Conservation (phyloP, 2,329 filamentous ascomycete genomes). For the Zymoseptoria tritici region DNA sequence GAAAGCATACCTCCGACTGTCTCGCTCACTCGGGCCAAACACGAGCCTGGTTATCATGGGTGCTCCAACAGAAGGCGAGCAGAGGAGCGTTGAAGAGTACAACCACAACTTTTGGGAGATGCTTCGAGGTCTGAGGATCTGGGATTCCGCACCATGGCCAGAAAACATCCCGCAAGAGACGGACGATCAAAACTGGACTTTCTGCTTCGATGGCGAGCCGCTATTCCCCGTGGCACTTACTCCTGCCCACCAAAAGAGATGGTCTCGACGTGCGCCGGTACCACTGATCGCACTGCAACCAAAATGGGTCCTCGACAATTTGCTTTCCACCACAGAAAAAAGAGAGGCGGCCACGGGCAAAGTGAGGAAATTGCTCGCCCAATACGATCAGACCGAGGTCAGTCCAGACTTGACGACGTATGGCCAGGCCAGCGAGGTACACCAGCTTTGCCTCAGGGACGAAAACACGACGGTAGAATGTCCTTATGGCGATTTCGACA, state of each 20-base stretch:
- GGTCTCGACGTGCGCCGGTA: conserved; percentile 15
- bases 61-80: conserved; percentile 13
- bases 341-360: conserved; percentile 13
- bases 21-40: conserved; percentile 11
- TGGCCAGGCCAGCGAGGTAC: conserved; percentile 14
- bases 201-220: conserved; percentile 14
- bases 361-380: conserved; percentile 13
- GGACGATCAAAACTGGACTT: conserved; percentile 12
- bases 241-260: conserved; percentile 14
- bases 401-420: conserved; percentile 15
- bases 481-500: conserved; percentile 16
- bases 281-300: conserved; percentile 15
- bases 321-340: conserved; percentile 14
- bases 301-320: conserved; percentile 17
- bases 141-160: conserved; percentile 15
- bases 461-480: conserved; percentile 13
- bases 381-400: conserved; percentile 15
- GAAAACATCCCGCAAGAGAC: conserved; percentile 13
- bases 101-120: conserved; percentile 17
- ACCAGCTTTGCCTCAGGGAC: conserved; percentile 14
- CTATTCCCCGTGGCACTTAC: conserved; percentile 16
- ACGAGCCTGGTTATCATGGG: conserved; percentile 18
- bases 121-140: conserved; percentile 14
- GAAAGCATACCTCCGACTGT: conserved; percentile 11
- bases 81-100: conserved; percentile 13